A percentile compares a stretch with the other conserved stretches of the same genome.
phyloP scores from a whole-genome alignment of 2,329 filamentous ascomycete genomes.

The Fusarium sp. region DNA sequence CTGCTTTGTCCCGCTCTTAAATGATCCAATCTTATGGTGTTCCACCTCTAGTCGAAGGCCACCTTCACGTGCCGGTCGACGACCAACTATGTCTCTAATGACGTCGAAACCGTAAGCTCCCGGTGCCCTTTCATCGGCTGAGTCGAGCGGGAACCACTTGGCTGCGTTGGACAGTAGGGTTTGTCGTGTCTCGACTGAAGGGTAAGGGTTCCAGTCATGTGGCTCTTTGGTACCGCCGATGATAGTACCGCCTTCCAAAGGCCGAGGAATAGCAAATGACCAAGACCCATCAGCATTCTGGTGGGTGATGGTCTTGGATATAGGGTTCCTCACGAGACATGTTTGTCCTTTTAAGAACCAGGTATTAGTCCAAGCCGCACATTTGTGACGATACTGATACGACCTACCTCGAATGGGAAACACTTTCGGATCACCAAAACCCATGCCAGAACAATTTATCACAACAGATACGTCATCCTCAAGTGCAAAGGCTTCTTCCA shows the following conservation, averaged over 20 bases:
- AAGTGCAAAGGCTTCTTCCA: slow-evolving; percentile 3
- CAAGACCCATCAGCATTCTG: slow-evolving; percentile 5
- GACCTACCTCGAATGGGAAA: slow-evolving; percentile 8
- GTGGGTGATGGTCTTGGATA: neutral
- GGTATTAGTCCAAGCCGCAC: neutral
- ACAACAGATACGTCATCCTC: neutral
- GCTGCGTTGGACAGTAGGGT: neutral
- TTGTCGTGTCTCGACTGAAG: neutral
- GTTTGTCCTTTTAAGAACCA: neutral
- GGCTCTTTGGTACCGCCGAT: slow-evolving; percentile 14
- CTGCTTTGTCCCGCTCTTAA: no score
- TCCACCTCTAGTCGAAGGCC: slow-evolving; percentile 7
- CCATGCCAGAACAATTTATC: slow-evolving; percentile 9
- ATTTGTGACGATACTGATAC: accelerated
- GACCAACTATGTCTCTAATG: slow-evolving; percentile 14
- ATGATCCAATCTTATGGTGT: neutral
- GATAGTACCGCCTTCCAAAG: slow-evolving; percentile 5
- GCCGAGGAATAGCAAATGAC: slow-evolving; percentile 17
- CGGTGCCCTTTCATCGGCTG: accelerated
- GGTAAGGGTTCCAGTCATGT: neutral
- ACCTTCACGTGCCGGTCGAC: slow-evolving; percentile 4
- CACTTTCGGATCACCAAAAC: slow-evolving; percentile 1
- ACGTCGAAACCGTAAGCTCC: neutral
- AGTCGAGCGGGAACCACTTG: slow-evolving; percentile 7
- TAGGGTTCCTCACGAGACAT: slow-evolving; percentile 5